These are phyloP conservation scores for Trametes polyzona DNA, from an alignment of 1,284 basidiomycete genomes.

Conservation along the genomic window DNA sequence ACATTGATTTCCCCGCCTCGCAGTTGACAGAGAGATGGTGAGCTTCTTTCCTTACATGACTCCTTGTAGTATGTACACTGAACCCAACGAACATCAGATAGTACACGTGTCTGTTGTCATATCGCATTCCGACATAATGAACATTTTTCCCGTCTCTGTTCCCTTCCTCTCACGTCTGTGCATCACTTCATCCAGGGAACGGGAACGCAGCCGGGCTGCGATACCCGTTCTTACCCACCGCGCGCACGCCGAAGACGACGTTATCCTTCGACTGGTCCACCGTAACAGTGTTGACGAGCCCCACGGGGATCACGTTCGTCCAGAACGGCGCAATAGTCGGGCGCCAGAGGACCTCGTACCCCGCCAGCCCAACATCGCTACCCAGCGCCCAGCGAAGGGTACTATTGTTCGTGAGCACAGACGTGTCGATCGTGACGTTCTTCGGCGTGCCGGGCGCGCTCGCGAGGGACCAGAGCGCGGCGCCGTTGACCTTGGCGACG, in stretches of 20 bases:
- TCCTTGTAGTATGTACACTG: too few species aligned
- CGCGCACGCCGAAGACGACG: conserved; percentile 52
- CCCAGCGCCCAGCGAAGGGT: conserved; percentile 51
- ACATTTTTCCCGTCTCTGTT: neutral
- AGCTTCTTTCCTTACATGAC: too few species aligned
- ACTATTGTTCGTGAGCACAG: conserved; percentile 54
- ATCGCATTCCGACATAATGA: neutral
- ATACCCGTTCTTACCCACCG: conserved; percentile 55
- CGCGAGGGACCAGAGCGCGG: conserved; percentile 55
- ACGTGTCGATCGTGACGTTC: conserved; percentile 48
- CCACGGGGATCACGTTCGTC: conserved; percentile 53
- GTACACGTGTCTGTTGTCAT: neutral
- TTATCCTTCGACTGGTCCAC: conserved; percentile 54
- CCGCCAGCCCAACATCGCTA: conserved; percentile 39
- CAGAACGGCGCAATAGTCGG: conserved; percentile 50
- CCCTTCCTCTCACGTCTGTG: neutral
- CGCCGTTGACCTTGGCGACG: conserved; percentile 56
- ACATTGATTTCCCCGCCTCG: neutral
- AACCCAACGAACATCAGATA: neutral
- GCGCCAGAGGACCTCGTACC: conserved; percentile 58
- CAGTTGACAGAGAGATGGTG: neutral
- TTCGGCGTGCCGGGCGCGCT: conserved; percentile 56
- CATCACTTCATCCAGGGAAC: conserved; percentile 25
- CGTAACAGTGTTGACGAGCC: conserved; percentile 44
- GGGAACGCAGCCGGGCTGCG: conserved; percentile 55